phyloP scores from a whole-genome alignment of 2,329 filamentous ascomycete genomes.

The Tricladium varicosporioides region DNA sequence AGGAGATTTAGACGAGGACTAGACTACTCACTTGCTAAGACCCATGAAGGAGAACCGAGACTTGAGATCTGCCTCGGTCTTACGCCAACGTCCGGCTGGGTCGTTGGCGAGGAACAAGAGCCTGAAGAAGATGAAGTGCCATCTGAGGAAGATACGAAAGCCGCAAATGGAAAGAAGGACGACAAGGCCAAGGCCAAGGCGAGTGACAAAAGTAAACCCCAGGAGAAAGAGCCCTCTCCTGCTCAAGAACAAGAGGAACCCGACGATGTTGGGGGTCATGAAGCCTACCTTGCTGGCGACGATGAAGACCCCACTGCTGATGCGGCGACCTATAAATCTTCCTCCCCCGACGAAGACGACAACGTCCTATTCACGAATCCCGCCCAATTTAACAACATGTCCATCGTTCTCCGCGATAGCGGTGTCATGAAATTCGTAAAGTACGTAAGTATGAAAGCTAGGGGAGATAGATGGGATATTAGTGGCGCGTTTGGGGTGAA shows the following conservation, averaged over 20 bases:
- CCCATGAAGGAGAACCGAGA: constrained; percentile 73
- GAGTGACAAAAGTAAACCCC: constrained; percentile 22
- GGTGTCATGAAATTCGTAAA: constrained; percentile 92
- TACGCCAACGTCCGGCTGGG: constrained; percentile 85
- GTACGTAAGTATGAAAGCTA: constrained; percentile 80
- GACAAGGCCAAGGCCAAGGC: background rate
- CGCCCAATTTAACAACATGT: constrained; percentile 85
- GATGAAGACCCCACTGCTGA: constrained; percentile 67
- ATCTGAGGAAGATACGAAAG: constrained; percentile 31
- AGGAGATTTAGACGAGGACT: constrained; percentile 81
- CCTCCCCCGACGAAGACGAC: constrained; percentile 67
- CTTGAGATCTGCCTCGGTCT: constrained; percentile 86
- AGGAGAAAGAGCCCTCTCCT: constrained; percentile 21
- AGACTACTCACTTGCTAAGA: constrained; percentile 92
- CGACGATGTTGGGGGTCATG: constrained; percentile 70
- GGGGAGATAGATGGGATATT: constrained; percentile 91
- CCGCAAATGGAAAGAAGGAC: constrained; percentile 12
- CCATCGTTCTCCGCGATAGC: constrained; percentile 82
- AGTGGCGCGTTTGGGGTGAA: constrained; percentile 74
- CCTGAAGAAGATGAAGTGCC: constrained; percentile 35
- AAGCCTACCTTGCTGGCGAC: constrained; percentile 92
- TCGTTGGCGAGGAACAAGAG: constrained; percentile 54
- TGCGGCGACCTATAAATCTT: constrained; percentile 83
- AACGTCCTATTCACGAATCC: constrained; percentile 68
- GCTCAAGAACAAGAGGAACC: constrained; percentile 37